These are phyloP conservation scores for Nidularia sp. DNA, from an alignment of 768 basidiomycete species.

Conservation along the genomic window DNA sequence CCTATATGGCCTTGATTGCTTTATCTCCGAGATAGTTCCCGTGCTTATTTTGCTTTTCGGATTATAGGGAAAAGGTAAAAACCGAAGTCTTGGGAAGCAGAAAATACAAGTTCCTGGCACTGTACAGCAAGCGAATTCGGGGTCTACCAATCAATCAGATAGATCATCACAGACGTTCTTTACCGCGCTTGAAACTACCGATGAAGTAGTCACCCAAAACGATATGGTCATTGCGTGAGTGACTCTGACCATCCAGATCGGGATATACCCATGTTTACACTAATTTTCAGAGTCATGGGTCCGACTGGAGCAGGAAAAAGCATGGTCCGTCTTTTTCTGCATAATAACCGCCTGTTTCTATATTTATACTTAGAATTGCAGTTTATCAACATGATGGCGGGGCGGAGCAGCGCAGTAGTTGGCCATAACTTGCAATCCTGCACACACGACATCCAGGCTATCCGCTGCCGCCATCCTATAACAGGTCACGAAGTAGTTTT, in stretches of 20 bases:
- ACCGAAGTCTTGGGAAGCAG: too few species aligned
- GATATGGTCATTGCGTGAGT: neutral
- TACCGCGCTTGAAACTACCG: too few species aligned
- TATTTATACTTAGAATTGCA: neutral
- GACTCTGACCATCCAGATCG: neutral
- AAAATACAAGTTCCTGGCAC: too few species aligned
- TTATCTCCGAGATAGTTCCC: too few species aligned
- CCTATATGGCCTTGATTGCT: too few species aligned
- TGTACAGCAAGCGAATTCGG: too few species aligned
- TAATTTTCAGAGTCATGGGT: neutral
- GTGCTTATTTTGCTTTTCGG: too few species aligned
- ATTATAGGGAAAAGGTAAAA: too few species aligned
- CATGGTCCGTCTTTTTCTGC: neutral
- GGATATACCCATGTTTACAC: neutral
- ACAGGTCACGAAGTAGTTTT: neutral
- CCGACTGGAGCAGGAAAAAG: neutral
- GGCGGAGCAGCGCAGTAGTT: neutral
- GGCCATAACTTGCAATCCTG: neutral
- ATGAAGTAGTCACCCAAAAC: neutral
- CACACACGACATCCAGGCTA: neutral
- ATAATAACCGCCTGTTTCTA: neutral
- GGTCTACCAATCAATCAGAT: too few species aligned
- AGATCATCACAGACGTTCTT: too few species aligned
- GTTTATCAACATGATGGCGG: neutral
- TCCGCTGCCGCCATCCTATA: neutral